A percentile compares a stretch with the other conserved stretches of the same genome.
These are phyloP conservation scores for Chimonanthus praecox DNA, from an alignment of 164 flowering plant genomes.

Conservation along the genomic window DNA sequence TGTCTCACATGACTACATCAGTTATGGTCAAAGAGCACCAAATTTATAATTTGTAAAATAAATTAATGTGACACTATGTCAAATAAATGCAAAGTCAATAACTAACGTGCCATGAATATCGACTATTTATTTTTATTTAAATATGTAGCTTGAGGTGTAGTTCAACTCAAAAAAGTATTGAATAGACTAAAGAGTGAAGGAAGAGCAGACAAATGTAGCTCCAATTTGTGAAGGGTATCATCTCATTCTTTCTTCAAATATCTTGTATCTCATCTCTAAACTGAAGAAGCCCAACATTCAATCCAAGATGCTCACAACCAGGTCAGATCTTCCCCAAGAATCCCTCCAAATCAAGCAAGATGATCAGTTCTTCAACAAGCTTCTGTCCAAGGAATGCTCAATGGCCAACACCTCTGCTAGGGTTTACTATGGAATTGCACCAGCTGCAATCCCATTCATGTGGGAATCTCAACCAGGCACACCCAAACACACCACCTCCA, in stretches of 20 bases:
- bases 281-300: not conserved
- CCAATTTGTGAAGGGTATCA: not conserved
- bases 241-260: not conserved
- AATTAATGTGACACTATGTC: not conserved
- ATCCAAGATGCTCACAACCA: conserved; percentile 16
- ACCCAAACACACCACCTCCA: conserved; percentile 30
- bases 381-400: conserved; percentile 40
- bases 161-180: not conserved
- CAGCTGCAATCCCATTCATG: conserved; percentile 46
- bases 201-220: not conserved
- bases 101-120: not conserved
- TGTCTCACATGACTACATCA: too few relatives aligned
- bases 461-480: conserved; percentile 77
- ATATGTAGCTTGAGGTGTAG: not conserved
- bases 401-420: conserved; percentile 37
- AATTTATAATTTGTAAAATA: too few relatives aligned
- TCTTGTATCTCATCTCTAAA: not conserved
- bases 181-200: not conserved
- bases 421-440: conserved; percentile 39
- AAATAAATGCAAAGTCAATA: not conserved
- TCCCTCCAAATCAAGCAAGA: conserved; percentile 39
- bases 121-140: too few relatives aligned
- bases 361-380: conserved; percentile 45
- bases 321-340: conserved; percentile 18
- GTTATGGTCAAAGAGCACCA: not conserved